phyloP scores from a whole-genome alignment of 2,329 filamentous ascomycete species.

The Stagonosporopsis chrysanthemi region DNA sequence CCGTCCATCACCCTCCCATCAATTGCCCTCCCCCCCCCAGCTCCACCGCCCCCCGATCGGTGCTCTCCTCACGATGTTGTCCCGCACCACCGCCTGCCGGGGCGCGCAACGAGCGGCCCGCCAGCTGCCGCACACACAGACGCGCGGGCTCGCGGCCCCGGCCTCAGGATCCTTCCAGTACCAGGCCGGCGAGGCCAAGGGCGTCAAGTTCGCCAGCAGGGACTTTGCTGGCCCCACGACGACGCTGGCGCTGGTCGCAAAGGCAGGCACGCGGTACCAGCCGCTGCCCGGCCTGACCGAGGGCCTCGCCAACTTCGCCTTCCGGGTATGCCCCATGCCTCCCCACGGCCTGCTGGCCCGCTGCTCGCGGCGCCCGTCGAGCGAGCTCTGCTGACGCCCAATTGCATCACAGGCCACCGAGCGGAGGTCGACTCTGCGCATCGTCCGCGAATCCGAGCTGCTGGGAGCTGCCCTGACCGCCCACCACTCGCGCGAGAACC shows the following conservation, averaged over 20 bases:
- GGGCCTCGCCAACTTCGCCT: conserved; percentile 93
- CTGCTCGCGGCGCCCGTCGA: too few relatives aligned
- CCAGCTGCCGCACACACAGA: conserved; percentile 61
- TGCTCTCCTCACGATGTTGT: conserved; percentile 65
- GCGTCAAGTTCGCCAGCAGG: conserved; percentile 91
- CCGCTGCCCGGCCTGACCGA: conserved; percentile 87
- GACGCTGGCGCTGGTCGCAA: conserved; percentile 88
- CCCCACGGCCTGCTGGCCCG: background rate
- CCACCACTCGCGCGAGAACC: conserved; percentile 90
- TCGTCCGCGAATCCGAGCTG: conserved; percentile 93
- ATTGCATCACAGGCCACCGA: conserved; percentile 72
- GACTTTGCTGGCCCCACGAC: conserved; percentile 88
- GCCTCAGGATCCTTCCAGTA: conserved; percentile 82
- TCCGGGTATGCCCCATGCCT: conserved; percentile 84
- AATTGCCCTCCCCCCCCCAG: conserved; percentile 60
- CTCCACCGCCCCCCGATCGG: conserved; percentile 52
- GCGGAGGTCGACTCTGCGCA: conserved; percentile 87
- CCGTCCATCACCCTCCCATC: conserved; percentile 36
- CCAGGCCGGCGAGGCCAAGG: conserved; percentile 83
- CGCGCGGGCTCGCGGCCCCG: conserved; percentile 71
- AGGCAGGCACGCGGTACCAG: conserved; percentile 94
- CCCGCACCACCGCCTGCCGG: conserved; percentile 70
- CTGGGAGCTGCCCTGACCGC: conserved; percentile 88
- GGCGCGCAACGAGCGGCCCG: conserved; percentile 69
- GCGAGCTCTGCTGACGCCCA: conserved; percentile 16